Conservation (phyloP, 345 rosid species). For the Bruguiera gymnorhiza region DNA sequence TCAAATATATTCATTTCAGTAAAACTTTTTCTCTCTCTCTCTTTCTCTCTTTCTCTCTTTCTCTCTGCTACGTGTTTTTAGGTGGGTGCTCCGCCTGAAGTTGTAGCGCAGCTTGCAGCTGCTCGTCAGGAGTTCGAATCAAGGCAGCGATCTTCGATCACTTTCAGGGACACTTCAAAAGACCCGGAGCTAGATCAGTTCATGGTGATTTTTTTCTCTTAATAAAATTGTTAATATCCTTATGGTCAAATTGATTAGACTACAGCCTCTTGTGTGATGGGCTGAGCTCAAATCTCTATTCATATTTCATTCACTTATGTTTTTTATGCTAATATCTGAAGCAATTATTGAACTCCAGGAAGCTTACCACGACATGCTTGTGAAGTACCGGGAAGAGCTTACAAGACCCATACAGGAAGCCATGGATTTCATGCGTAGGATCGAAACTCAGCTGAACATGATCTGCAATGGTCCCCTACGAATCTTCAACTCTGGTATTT, state of each 20-base stretch:
- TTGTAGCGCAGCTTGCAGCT: constrained; percentile 60
- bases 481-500: constrained; percentile 72
- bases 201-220: constrained; percentile 54
- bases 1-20: background rate
- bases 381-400: constrained; percentile 90
- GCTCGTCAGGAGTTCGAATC: constrained; percentile 77
- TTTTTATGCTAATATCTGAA: background rate
- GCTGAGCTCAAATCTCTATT: background rate
- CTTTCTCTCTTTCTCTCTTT: background rate
- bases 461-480: constrained; percentile 66
- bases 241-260: background rate
- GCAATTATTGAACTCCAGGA: constrained; percentile 42
- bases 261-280: background rate
- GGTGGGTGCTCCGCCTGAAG: constrained; percentile 98
- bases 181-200: constrained; percentile 98
- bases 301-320: background rate
- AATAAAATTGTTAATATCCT: too few species aligned
- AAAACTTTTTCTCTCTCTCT: background rate
- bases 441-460: constrained; percentile 86
- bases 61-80: constrained; percentile 16
- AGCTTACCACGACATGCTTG: constrained; percentile 91
- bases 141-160: constrained; percentile 46
- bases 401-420: constrained; percentile 94
- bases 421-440: constrained; percentile 94
- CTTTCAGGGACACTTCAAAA: constrained; percentile 42